A percentile compares a stretch with the other conserved stretches of the same genome.
Evolutionary conservation across 768 basidiomycete genomes (phyloP).

Genomic region (Tubosaeta brunneosetosa): DNA sequence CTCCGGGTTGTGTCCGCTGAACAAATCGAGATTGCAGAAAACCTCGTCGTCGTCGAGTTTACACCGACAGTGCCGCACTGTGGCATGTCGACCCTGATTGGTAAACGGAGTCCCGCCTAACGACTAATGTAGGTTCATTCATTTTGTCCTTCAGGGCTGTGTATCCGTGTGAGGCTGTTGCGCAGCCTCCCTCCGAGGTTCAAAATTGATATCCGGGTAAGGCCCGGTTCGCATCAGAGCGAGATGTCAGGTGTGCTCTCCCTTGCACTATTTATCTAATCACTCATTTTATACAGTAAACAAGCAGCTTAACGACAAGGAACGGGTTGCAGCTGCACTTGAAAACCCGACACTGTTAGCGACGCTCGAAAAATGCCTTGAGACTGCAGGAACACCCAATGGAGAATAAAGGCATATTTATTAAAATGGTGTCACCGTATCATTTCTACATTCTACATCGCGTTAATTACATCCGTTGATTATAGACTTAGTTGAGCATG

Average conservation of each 20-base stretch:
- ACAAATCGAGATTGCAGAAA: conserved; percentile 63
- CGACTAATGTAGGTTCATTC: background rate
- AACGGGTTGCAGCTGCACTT: conserved; percentile 93
- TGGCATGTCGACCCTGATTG: conserved; percentile 95
- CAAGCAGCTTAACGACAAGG: conserved; percentile 98
- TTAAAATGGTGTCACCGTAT: background rate
- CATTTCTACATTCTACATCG: background rate
- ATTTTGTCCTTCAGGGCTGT: conserved; percentile 52
- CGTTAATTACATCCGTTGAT: background rate
- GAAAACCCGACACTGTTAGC: conserved; percentile 86
- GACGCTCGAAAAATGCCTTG: conserved; percentile 78
- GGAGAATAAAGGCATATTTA: conserved; percentile 2
- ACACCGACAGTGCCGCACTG: conserved; percentile 98
- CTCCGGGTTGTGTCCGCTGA: conserved; percentile 90
- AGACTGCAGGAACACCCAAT: conserved; percentile 27
- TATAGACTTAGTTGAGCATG: background rate
- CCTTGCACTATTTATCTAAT: background rate
- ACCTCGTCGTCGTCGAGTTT: conserved; percentile 81
- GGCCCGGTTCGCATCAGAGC: conserved; percentile 94
- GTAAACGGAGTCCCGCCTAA: conserved; percentile 35
- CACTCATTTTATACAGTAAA: conserved; percentile 57
- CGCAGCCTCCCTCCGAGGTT: conserved; percentile 88
- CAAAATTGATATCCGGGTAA: conserved; percentile 91
- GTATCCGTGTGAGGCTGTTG: conserved; percentile 87
- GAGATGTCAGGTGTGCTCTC: conserved; percentile 69